Conservation (phyloP, 176 grass and related monocot genomes). For the barley (Hordeum vulgare) region MorexV3_pseudomolecules_assembly NC_058522.1:387900585-387901084, state of each 20-base stretch:
- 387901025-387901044: constrained; percentile 25
- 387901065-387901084: constrained; percentile 16
- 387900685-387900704: neutral
- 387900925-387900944: constrained; percentile 27
- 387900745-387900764: constrained; percentile 21
- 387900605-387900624: neutral
- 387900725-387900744: constrained; percentile 9
- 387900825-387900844: constrained; percentile 35
- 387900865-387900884: constrained; percentile 9
- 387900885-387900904: constrained; percentile 27
- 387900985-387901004: constrained; percentile 17
- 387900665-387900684: constrained; percentile 24
- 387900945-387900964: constrained; percentile 30
- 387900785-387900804: neutral
- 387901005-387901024: constrained; percentile 29
- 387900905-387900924: constrained; percentile 8
- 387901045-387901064: constrained; percentile 16
- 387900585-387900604: neutral
- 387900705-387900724: constrained; percentile 3
- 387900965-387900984: constrained; percentile 22
- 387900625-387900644: neutral
- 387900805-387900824: constrained; percentile 21
- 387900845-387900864: constrained; percentile 29
- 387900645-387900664: constrained; percentile 5
- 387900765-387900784: constrained; percentile 1